Conservation (phyloP, 2,329 filamentous ascomycete species). For the Neocatenulostroma microsporum region DNA sequence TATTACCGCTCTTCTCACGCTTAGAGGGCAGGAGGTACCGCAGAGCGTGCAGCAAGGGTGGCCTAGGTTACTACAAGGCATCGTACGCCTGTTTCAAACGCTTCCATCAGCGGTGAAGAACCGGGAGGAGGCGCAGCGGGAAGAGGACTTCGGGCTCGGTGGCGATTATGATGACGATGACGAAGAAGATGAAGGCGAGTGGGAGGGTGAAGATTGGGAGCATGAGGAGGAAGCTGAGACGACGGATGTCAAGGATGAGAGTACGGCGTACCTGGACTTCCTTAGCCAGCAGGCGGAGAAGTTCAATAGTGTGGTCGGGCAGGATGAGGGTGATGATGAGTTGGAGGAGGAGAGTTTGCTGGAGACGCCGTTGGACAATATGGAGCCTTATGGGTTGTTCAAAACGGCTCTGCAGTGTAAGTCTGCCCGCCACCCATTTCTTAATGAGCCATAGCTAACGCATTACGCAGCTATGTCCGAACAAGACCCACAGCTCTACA, state of each 20-base stretch:
- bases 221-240: slow-evolving; percentile 53
- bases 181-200: slow-evolving; percentile 73
- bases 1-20: slow-evolving; percentile 74
- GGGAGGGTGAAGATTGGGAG: slow-evolving; percentile 67
- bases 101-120: slow-evolving; percentile 82
- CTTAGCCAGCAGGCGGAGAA: slow-evolving; percentile 65
- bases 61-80: slow-evolving; percentile 81
- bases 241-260: slow-evolving; percentile 76
- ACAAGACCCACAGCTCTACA: slow-evolving; percentile 84
- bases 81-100: slow-evolving; percentile 85
- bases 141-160: slow-evolving; percentile 66
- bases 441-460: slow-evolving; percentile 6
- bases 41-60: slow-evolving; percentile 90
- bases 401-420: slow-evolving; percentile 72
- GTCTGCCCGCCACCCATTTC: slow-evolving; percentile 36
- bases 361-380: slow-evolving; percentile 88
- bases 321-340: slow-evolving; percentile 72
- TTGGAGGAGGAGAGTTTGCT: slow-evolving; percentile 87
- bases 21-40: slow-evolving; percentile 75
- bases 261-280: slow-evolving; percentile 90
- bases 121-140: slow-evolving; percentile 83
- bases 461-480: slow-evolving; percentile 57
- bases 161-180: slow-evolving; percentile 68
- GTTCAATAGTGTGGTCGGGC: slow-evolving; percentile 46
- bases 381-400: slow-evolving; percentile 91